Evolutionary conservation across 805 yeast genomes (phyloP).

Genomic region (Wickerhamiella spandovensis): DNA sequence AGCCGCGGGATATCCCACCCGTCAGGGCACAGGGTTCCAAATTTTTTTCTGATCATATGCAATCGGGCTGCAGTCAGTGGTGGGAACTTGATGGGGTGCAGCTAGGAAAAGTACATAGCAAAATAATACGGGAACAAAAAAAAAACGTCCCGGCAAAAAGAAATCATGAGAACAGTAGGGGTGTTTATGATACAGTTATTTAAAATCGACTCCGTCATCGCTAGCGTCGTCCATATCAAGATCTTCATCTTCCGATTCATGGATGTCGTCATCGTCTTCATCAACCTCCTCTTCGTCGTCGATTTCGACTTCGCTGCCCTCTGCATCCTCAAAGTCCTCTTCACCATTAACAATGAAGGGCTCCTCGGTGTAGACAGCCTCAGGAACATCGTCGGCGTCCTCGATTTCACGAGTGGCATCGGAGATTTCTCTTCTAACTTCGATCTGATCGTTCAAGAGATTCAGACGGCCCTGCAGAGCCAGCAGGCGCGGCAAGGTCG

Average conservation of each 20-base stretch:
- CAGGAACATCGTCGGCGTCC: conserved; percentile 27
- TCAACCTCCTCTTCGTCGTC: conserved; percentile 32
- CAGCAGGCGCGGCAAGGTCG: conserved; percentile 50
- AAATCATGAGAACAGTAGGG: too few relatives aligned
- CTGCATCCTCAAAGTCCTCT: conserved; percentile 29
- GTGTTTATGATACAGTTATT: background rate
- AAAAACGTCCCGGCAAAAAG: too few relatives aligned
- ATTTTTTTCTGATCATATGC: too few relatives aligned
- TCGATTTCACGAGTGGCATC: conserved; percentile 24
- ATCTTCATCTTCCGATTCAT: conserved; percentile 24
- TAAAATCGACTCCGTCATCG: background rate
- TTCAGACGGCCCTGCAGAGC: conserved; percentile 79
- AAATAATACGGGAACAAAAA: too few relatives aligned
- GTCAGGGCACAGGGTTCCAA: background rate
- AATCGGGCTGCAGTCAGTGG: too few relatives aligned
- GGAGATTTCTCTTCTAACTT: conserved; percentile 42
- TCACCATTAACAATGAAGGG: conserved; percentile 35
- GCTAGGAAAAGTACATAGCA: background rate
- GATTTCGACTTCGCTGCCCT: conserved; percentile 19
- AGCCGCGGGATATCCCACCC: background rate
- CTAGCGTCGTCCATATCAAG: background rate
- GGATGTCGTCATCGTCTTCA: conserved; percentile 27
- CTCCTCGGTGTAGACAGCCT: conserved; percentile 27
- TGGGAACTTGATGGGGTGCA: background rate
- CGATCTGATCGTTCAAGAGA: conserved; percentile 61